Evolutionary conservation across 2,329 filamentous ascomycete species (phyloP).

Genomic region (Alternaria novae-zelandiae): DNA sequence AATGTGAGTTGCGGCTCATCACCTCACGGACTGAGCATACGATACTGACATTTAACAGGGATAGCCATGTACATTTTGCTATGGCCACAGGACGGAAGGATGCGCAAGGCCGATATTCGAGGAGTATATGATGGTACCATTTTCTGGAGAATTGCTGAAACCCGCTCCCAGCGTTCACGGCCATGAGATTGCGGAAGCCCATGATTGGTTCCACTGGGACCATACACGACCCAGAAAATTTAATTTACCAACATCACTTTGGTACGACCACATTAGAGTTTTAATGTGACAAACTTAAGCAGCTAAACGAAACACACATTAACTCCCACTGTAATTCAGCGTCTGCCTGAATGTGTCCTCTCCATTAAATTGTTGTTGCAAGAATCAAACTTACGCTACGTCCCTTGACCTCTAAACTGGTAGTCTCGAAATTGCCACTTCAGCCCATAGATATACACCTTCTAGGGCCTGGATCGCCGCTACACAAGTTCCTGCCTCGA

Average conservation of each 20-base stretch:
- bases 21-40: background rate
- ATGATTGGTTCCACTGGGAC: background rate
- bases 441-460: background rate
- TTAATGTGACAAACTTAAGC: background rate
- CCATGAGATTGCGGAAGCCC: background rate
- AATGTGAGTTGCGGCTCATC: conserved; percentile 15
- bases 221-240: background rate
- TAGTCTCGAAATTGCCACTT: background rate
- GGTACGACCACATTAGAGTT: background rate
- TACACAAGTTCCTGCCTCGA: background rate
- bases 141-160: conserved; percentile 34
- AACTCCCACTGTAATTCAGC: background rate
- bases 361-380: background rate
- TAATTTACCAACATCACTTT: background rate
- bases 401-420: background rate
- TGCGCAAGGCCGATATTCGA: conserved; percentile 19
- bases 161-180: background rate
- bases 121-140: conserved; percentile 23
- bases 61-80: conserved; percentile 26
- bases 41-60: conserved; percentile 15
- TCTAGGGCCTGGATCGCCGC: background rate
- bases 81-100: conserved; percentile 22
- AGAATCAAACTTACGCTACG: background rate
- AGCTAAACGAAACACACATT: background rate
- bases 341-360: background rate